Base-by-base conservation (phyloP, 345 rosid genomes). In the Hibiscus syriacus region DNA sequence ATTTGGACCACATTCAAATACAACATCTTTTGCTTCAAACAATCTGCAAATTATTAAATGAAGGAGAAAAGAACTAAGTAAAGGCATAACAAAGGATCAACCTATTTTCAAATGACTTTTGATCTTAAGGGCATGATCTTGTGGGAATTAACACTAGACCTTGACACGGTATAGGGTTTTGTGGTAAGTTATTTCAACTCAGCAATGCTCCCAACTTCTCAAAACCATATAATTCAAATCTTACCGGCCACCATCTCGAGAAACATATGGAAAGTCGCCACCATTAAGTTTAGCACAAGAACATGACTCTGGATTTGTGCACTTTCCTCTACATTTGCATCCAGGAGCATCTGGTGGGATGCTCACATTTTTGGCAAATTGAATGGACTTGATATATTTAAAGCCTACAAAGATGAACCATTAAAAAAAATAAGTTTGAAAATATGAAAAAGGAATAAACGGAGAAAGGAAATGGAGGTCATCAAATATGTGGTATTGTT, bases 1-100 rank as follows among this genome's bases (percentile, higher is more conserved):
- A n/a, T n/a, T n/a, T n/a, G n/a, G n/a, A n/a, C n/a, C n/a, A n/a
- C 92, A 87, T 75, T 87, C 90, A 30, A 77, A 85, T 9, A 87
- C 83, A 16, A 87, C 79, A 73, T 77, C 85, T 76, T 75, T 85
- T 14, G 92, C 79, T 78, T 82, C 83, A 20, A 79, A 72, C 64
- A 87, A 68, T 80, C 88, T 83, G 53, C 29, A 55, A 45, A 10
- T 41, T 3, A 38, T 64, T 16, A 34, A n/a, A 68, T 30, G 12
- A 20, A 41, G 26, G 49, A 23, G 22, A 41, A 16, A 55, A 19
- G 61, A 57, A 45, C 43, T 14, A 11, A 68, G 27, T 10, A 16
- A 61, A n/a, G 50, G 62, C 55, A 11, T 49, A 26, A 29, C 32
- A 26, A 27, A 43, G 36, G n/a, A 64, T 25, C 5, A 45, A 23